Evolutionary conservation across 805 yeast species (phyloP).

Genomic region (Candida hispaniensis): DNA sequence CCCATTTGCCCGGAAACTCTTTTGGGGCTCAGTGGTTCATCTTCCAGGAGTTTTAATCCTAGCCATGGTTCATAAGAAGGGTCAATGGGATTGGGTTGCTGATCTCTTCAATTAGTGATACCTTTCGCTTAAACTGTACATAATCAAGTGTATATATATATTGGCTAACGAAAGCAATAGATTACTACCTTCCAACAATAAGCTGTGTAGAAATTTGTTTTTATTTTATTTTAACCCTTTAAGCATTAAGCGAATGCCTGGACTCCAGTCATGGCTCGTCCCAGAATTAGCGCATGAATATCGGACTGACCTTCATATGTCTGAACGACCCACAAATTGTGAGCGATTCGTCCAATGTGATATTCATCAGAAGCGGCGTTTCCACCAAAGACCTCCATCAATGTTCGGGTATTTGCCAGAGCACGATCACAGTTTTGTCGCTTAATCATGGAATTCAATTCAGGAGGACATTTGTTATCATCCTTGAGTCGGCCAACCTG

Average conservation of each 20-base stretch:
- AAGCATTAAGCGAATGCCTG: constrained; percentile 26
- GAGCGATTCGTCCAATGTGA: constrained; percentile 35
- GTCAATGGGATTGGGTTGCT: constrained; percentile 78
- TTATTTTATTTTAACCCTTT: not conserved
- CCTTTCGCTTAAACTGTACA: too few species aligned
- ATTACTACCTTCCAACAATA: too few species aligned
- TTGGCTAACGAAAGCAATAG: too few species aligned
- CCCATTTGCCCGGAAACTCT: constrained; percentile 67
- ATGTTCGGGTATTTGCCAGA: constrained; percentile 28
- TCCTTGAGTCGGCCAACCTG: constrained; percentile 37
- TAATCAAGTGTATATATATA: too few species aligned
- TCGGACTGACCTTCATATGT: constrained; percentile 40
- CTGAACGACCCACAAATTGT: constrained; percentile 35
- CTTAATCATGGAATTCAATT: constrained; percentile 36
- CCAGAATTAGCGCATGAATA: constrained; percentile 34
- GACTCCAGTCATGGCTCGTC: constrained; percentile 35
- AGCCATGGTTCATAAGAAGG: constrained; percentile 91
- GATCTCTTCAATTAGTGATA: too few species aligned
- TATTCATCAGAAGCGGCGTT: constrained; percentile 37
- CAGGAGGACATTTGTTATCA: constrained; percentile 31
- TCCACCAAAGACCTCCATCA: constrained; percentile 39
- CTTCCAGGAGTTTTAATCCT: constrained; percentile 78
- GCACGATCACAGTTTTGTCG: constrained; percentile 37
- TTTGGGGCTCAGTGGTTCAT: constrained; percentile 93
- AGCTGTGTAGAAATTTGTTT: not conserved